Base-by-base conservation (phyloP, 768 basidiomycete genomes). In the Macrocybe gigantea region DNA sequence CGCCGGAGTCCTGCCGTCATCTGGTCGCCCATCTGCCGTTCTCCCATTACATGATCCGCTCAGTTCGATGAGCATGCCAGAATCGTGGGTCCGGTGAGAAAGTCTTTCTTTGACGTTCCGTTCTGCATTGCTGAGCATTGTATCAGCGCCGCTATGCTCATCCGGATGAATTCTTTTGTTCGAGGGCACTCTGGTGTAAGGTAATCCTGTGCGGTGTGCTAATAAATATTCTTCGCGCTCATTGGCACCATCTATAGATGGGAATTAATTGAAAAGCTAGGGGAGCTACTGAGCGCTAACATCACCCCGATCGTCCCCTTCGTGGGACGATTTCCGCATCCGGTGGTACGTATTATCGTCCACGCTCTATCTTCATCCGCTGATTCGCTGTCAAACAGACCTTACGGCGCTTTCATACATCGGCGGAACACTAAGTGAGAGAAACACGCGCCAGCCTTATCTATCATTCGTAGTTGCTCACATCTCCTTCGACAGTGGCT, bases 141-240 rank as follows among this genome's bases (percentile, higher is more conserved):
- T 70, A 64, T 67, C 31, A 81, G 84, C 30, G 87, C 82, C 33
- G 85, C 87, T 0, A 88, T 90, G 55, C 64, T 87, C 22, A 74
- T 91, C 52, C 80, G 88, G 52, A 83, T 85, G 77, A 91, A 91
- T 63, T 87, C 85, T 0, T 75, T 91, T 43, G 82, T 88, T 55
- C 80, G 88, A 36, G 88, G 85, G 0, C 88, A 90, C 63, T 88
- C 86, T 15, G 87, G 83, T 38, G 78, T 89, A n/a, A 76, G 84
- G 63, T 22, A 22, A 22, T 22, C 22, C 22, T 22, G 22, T 22
- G 1, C 4, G 22, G 2, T 2, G 22, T 22, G 2, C 1, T 22
- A 22, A 22, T 2, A 22, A 4, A 22, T 4, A 22, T 22, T 22
- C 22, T 22, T 22, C 22, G 22, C 22, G 22, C 22, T 22, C 22